A percentile compares a stretch with the other conserved stretches of the same genome.
phyloP scores from a whole-genome alignment of 192 early-diverging fungal species.

The Rhizophlyctis rosea region DNA sequence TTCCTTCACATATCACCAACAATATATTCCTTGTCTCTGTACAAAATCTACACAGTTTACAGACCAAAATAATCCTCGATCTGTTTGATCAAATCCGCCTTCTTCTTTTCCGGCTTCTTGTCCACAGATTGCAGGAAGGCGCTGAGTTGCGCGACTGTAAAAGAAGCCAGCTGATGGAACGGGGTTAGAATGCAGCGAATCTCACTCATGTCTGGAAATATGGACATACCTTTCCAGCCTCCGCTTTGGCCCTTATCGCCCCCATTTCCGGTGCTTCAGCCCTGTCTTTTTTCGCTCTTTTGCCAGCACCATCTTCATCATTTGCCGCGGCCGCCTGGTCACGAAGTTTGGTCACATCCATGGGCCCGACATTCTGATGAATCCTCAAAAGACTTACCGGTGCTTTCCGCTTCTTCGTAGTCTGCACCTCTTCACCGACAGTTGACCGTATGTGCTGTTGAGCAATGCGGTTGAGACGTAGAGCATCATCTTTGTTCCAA shows the following conservation, averaged over 20 bases:
- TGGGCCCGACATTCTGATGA: background rate
- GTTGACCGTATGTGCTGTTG: background rate
- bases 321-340: background rate
- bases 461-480: background rate
- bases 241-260: slow-evolving; percentile 4
- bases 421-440: background rate
- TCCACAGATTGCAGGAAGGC: slow-evolving; percentile 37
- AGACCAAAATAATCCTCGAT: slow-evolving; percentile 42
- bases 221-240: slow-evolving; percentile 25
- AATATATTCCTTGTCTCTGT: no score
- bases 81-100: slow-evolving; percentile 39
- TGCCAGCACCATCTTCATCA: background rate
- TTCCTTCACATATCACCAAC: no score
- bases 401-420: slow-evolving; percentile 12
- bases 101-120: slow-evolving; percentile 32
- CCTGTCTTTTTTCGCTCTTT: slow-evolving; percentile 6
- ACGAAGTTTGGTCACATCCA: background rate
- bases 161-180: slow-evolving; percentile 14
- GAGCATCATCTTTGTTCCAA: background rate
- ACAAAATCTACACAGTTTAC: slow-evolving; percentile 6
- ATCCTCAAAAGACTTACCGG: background rate
- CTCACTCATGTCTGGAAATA: background rate
- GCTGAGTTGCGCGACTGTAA: slow-evolving; percentile 41
- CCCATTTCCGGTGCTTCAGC: background rate
- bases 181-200: background rate